Conservation (phyloP, 78 protist genomes). For the Dictyostelium firmibasis region DNA sequence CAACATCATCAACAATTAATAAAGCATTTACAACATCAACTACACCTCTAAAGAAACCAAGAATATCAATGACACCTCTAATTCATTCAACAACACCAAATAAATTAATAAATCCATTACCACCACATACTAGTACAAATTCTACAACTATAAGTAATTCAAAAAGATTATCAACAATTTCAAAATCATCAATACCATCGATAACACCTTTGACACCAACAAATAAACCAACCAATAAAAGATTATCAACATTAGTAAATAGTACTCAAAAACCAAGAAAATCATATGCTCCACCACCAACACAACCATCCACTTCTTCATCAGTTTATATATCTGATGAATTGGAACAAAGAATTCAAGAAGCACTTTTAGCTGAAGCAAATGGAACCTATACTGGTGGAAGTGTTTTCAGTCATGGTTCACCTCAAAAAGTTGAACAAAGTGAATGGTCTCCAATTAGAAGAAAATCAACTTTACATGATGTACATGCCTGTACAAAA, state of each 20-base stretch:
- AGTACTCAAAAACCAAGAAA: neutral
- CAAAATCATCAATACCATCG: neutral
- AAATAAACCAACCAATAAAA: neutral
- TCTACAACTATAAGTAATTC: neutral
- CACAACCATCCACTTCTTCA: neutral
- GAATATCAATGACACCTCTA: neutral
- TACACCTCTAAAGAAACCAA: neutral
- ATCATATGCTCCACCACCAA: neutral
- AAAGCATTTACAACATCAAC: slow-evolving; percentile 5
- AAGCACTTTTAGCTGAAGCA: neutral
- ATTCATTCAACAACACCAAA: neutral
- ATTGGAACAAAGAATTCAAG: slow-evolving; percentile 13
- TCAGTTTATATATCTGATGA: neutral
- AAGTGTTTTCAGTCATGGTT: neutral
- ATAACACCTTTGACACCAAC: neutral
- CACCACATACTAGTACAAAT: neutral
- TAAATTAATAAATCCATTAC: neutral
- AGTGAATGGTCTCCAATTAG: slow-evolving; percentile 17
- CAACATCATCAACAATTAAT: neutral
- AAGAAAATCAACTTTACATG: neutral
- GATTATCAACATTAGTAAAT: neutral
- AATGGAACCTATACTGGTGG: slow-evolving; percentile 8
- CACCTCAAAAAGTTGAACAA: neutral
- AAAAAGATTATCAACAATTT: too few species aligned
- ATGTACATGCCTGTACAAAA: slow-evolving; percentile 9